A percentile compares a stretch with the other conserved stretches of the same genome.
Evolutionary conservation across 306 rosid species (phyloP).

Genomic region (Spatholobus suberectus): DNA sequence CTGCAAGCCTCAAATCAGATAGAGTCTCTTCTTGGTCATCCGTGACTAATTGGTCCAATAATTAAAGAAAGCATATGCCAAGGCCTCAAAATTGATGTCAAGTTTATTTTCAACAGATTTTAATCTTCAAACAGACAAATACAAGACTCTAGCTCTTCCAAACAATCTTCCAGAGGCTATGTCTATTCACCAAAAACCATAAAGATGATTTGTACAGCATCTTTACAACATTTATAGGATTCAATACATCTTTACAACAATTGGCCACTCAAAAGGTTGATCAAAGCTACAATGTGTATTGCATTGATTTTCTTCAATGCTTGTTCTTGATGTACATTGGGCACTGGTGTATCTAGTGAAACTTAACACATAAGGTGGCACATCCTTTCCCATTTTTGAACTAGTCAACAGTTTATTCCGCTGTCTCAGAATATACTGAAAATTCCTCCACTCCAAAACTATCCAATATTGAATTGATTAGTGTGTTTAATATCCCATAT

Average conservation of each 20-base stretch:
- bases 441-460: slow-evolving; percentile 41
- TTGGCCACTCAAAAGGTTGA: slow-evolving; percentile 33
- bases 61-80: slow-evolving; percentile 3
- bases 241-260: slow-evolving; percentile 18
- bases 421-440: slow-evolving; percentile 39
- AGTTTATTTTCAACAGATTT: slow-evolving; percentile 25
- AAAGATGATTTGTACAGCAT: slow-evolving; percentile 20
- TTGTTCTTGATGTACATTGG: slow-evolving; percentile 35
- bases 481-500: slow-evolving; percentile 42
- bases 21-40: slow-evolving; percentile 21
- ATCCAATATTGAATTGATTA: slow-evolving; percentile 44
- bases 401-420: slow-evolving; percentile 42
- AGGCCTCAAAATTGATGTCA: slow-evolving; percentile 30
- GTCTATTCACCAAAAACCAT: slow-evolving; percentile 24
- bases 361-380: slow-evolving; percentile 26
- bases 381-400: slow-evolving; percentile 44
- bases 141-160: slow-evolving; percentile 30
- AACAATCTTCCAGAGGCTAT: slow-evolving; percentile 16
- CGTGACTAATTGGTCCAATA: not conserved
- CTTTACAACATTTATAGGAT: slow-evolving; percentile 19
- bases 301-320: slow-evolving; percentile 39
- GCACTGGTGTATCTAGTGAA: slow-evolving; percentile 35
- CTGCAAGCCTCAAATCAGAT: slow-evolving; percentile 15
- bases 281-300: slow-evolving; percentile 19
- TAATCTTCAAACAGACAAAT: slow-evolving; percentile 21